Percentiles rank a stretch among this genome's conserved stretches.
Evolutionary conservation across 1,284 basidiomycete species (phyloP).

Genomic region (Erythrobasidium hasegawianum): DNA sequence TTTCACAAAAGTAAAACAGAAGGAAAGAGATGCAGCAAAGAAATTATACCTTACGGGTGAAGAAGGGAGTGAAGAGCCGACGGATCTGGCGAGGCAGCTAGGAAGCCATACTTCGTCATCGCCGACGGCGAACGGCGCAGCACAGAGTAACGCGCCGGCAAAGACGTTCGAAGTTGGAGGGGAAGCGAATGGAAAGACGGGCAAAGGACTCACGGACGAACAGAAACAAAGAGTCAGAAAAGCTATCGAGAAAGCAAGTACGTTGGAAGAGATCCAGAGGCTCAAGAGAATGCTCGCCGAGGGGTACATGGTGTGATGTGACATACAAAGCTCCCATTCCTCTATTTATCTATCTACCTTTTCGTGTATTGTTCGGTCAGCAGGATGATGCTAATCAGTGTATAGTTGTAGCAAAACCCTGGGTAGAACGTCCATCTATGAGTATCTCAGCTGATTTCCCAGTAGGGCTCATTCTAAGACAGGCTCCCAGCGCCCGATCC

Average conservation of each 20-base stretch:
- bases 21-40: constrained; percentile 59
- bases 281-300: constrained; percentile 83
- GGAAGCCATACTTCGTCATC: constrained; percentile 70
- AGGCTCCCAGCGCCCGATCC: no score
- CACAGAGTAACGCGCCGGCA: constrained; percentile 46
- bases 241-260: constrained; percentile 84
- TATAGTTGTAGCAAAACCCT: no score
- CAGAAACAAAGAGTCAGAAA: constrained; percentile 84
- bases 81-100: constrained; percentile 69
- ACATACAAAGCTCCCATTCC: no score
- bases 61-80: constrained; percentile 63
- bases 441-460: no score
- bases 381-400: no score
- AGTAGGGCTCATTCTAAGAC: no score
- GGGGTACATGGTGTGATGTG: constrained; percentile 53
- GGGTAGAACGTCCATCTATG: no score
- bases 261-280: constrained; percentile 82
- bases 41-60: constrained; percentile 8
- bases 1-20: constrained; percentile 92
- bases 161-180: constrained; percentile 56
- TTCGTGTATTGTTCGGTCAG: no score
- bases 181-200: constrained; percentile 47
- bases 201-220: constrained; percentile 83
- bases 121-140: constrained; percentile 52
- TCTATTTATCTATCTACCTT: no score